Evolutionary conservation across 2,329 filamentous ascomycete genomes (phyloP).

Genomic region (Colletotrichum viniferum): DNA sequence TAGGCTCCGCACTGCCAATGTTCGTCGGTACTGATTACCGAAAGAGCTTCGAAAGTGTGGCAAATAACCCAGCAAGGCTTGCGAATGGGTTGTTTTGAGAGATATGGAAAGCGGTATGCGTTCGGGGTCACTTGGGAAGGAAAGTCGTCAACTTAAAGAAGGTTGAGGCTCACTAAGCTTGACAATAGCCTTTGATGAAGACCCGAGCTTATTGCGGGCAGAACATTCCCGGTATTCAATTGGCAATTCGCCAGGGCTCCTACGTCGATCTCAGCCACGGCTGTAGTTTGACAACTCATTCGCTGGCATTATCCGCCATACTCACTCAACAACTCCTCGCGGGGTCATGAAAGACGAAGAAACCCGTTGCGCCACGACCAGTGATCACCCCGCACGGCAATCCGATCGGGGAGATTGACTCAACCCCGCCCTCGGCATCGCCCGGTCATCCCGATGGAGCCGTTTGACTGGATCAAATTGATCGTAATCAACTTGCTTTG

Average conservation of each 20-base stretch:
- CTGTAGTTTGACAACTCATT: fast-evolving
- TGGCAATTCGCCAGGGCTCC: fast-evolving
- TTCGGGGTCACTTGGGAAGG: background rate
- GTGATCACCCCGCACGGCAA: background rate
- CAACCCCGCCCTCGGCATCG: background rate
- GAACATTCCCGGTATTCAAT: fast-evolving
- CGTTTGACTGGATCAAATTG: background rate
- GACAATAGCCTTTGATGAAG: background rate
- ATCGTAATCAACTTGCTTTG: background rate
- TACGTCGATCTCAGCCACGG: fast-evolving
- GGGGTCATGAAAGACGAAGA: background rate
- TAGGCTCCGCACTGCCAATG: background rate
- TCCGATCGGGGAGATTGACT: background rate
- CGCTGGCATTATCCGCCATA: background rate
- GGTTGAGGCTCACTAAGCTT: background rate
- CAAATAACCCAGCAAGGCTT: background rate
- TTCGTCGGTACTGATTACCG: background rate
- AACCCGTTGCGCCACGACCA: background rate
- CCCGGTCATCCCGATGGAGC: background rate
- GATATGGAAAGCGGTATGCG: too few species aligned
- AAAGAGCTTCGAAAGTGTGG: background rate
- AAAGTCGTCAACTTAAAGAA: background rate
- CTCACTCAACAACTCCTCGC: background rate
- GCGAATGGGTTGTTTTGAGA: too few species aligned
- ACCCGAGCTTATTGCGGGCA: background rate